Base-by-base conservation (phyloP, 2,329 filamentous ascomycete species). In the Huntiella savannae region DNA sequence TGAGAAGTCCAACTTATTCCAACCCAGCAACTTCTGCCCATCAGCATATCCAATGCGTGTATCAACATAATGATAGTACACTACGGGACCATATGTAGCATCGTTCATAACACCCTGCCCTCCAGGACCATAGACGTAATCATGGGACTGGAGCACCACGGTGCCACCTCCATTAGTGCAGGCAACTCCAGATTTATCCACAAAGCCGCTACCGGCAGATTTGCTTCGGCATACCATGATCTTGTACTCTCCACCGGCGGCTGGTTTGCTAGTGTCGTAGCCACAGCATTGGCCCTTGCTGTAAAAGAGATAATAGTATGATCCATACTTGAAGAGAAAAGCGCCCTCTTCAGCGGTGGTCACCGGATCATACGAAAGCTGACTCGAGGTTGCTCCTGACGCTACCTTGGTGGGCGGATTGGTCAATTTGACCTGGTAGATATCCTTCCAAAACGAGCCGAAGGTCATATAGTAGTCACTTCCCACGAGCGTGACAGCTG, bases 401-500 rank as follows among this genome's bases (percentile, higher is more conserved):
- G 55, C 49, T 3, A 54, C 54, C 16, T 55, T 58, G 8, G 56
- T 60, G 5, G 58, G 55, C 2, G 57, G 53, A 32, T 56, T 55
- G 33, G 53, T 55, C 57, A 81, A 67, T 33, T 62, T 55, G 1
- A 73, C 71, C 55, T 75, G 71, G 60, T 73, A 79, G 49, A 82
- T 66, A 54, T 76, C 70, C 5, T 62, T 58, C 76, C 77, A 84
- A 66, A 80, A 83, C 10, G 73, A 79, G 17, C 78, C 79, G 51
- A 81, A 83, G 50, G 66, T 73, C 56, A 77, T 59, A 48, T 67
- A 66, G 52, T 68, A 69, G 2, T 52, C 52, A 11, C 49, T 57
- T 6, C 58, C 59, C 33, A 59, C 60, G 8, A 62, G 54, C 50
- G 75, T 58, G 2, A 77, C 56, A 51, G 71, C 73, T 2, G 63